These are phyloP conservation scores for Daedaleopsis nitida DNA, from an alignment of 768 basidiomycete species.

Conservation along the genomic window DNA sequence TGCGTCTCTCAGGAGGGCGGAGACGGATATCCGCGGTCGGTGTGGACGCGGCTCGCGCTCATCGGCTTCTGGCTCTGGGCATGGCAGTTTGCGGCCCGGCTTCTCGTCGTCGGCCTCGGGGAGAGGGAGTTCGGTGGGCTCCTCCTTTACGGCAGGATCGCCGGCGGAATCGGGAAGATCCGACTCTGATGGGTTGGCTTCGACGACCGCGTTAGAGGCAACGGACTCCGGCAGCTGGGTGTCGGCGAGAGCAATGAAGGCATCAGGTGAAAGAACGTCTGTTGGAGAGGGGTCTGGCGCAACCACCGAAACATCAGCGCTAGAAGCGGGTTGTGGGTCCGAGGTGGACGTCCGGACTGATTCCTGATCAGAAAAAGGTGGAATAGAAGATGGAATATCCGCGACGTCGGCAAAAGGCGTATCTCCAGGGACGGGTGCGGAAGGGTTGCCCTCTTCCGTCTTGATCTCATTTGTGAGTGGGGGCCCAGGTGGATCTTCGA, in stretches of 20 bases:
- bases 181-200: neutral
- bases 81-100: conserved; percentile 1
- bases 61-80: conserved; percentile 3
- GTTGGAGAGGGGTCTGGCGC: neutral
- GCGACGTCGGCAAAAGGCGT: neutral
- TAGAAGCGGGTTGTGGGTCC: neutral
- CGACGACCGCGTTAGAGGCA: neutral
- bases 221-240: neutral
- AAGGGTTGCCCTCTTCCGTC: neutral
- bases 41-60: conserved; percentile 11
- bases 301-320: neutral
- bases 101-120: conserved; percentile 5
- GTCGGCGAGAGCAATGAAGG: no score
- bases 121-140: conserved; percentile 2
- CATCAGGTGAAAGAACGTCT: no score
- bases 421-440: neutral
- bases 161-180: neutral
- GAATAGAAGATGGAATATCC: neutral
- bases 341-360: neutral
- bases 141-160: neutral
- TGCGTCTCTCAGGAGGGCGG: conserved; percentile 54
- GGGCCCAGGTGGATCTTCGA: conserved; percentile 2
- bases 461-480: neutral
- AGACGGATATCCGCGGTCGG: conserved; percentile 42
- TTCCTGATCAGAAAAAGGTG: neutral